Base-by-base conservation (phyloP, 2,329 filamentous ascomycete genomes). In the Neonectria punicea region DNA sequence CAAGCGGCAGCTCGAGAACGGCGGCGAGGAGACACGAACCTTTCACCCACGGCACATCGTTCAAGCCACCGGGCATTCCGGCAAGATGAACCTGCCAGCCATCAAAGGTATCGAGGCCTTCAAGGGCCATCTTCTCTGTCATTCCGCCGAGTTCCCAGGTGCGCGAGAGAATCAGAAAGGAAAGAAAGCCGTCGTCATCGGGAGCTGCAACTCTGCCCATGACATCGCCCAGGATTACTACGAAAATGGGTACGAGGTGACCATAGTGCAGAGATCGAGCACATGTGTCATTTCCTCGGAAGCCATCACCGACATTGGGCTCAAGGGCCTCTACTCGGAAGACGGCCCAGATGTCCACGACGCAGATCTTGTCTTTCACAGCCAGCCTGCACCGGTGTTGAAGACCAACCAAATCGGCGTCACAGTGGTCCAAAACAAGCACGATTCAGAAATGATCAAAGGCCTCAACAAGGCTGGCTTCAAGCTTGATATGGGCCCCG, bases 161-260 rank as follows among this genome's bases (percentile, higher is more conserved):
- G 61, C 61, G 2, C 51, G 61, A 11, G 44, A 64, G 10, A 41
- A 47, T 20, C 61, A 59, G 36, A 16, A 81, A n/a, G 85, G 85
- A 0, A 90, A 89, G 73, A 89, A 86, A 65, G 90, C 87, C 0
- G 79, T 92, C 1, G 86, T 93, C 0, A 83, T 93, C 0, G 91
- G 90, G 1, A 89, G 86, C 2, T 91, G 90, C 75, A 92, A 92
- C 76, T 91, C 88, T 0, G 88, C 83, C 8, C 89, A 91, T 70
- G 90, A 92, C 67, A 92, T 92, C 57, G 86, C 88, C 0, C 89
- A 92, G 63, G 88, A 92, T 67, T 92, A 85, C 70, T 83, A 86
- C 47, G 89, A 92, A 69, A 87, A 88, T 51, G 91, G 90, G 0
- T 89, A 89, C 65, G 81, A 87, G 3, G 86, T 92, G 1, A 93